These are phyloP conservation scores for Diplocarpon mali DNA, from an alignment of 2,329 filamentous ascomycete species.

Conservation along the genomic window DNA sequence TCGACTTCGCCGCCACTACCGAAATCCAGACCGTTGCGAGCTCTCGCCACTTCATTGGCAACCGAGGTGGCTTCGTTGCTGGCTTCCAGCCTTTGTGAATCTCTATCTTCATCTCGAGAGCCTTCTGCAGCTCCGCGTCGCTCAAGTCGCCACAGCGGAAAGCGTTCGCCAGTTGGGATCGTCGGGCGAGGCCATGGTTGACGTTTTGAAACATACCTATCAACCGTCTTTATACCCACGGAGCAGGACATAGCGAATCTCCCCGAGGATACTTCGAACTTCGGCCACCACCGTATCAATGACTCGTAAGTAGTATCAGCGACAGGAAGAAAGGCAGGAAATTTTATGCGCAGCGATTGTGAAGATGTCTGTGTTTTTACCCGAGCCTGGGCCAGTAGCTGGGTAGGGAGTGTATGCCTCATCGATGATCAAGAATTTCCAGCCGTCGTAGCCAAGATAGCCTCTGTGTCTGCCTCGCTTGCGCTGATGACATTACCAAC, in stretches of 20 bases:
- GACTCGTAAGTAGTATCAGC: too few relatives aligned
- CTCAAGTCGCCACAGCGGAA: constrained; percentile 62
- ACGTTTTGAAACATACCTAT: constrained; percentile 61
- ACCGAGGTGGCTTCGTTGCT: constrained; percentile 41
- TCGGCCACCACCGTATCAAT: constrained; percentile 69
- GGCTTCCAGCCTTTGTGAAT: constrained; percentile 39
- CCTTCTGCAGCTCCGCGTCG: constrained; percentile 43
- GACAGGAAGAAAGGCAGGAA: background rate
- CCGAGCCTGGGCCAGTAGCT: constrained; percentile 1
- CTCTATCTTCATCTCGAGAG: constrained; percentile 53
- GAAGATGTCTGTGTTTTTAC: constrained; percentile 3
- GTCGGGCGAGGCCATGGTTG: constrained; percentile 56
- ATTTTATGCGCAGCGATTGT: background rate
- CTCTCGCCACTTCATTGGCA: constrained; percentile 45
- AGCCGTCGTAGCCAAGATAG: constrained; percentile 50
- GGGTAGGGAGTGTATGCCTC: constrained; percentile 61
- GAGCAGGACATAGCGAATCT: constrained; percentile 62
- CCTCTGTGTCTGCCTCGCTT: constrained; percentile 63
- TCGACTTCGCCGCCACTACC: constrained; percentile 69
- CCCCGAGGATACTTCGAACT: constrained; percentile 56
- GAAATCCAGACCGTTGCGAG: constrained; percentile 53
- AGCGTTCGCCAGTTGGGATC: constrained; percentile 52
- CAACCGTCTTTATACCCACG: constrained; percentile 64
- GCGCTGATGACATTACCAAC: constrained; percentile 50
- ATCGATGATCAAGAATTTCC: constrained; percentile 76